Evolutionary conservation across 441 rosid species (phyloP), one percentile per base, ranked within the genome.

Genomic region (Eutrema salsugineum): DNA sequence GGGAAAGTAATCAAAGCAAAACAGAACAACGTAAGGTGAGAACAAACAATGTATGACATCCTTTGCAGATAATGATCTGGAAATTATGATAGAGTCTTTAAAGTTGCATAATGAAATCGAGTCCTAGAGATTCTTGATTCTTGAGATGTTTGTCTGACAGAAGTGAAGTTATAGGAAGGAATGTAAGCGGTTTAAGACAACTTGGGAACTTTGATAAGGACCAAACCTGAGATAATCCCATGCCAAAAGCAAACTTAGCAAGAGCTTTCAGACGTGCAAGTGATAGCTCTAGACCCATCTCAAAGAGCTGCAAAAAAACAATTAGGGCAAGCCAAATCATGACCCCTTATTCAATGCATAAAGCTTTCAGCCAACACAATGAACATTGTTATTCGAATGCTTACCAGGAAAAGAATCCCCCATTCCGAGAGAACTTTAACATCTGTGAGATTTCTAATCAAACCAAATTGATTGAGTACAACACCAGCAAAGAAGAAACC

Each of bases 251-350:
- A 79, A 81, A 94, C 81, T 88, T 94, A 48, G 99, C 97, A 12
- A 94, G 97, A 82, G 99, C 97, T 75, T 94, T 94, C 6, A 94
- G 80, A 22, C 99, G 97, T 11, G 94, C 98, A 83, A 94, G 88
- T 43, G 99, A 94, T 66, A 94, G 98, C 89, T 94, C 99, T 67
- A 94, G 78, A 47, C 99, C 99, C 99, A 94, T 94, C 86, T 94
- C 99, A 72, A 94, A 94, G 43, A 94, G 86, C 99, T 94, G 88
- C 67, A 80, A 86, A 75, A 61, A 66, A 22, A 77, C 63, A 55
- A 73, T 30, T 80, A 56, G 55, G 44, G 36, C 46, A 75, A 63
- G 0, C 22, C 1, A 11, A 70, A 12, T 59, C 39, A 59, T 20
- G 55, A 70, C 33, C 17, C 49, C 42, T 64, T 9, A 35, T 63